These are phyloP conservation scores for Clitopilus hobsonii DNA, from an alignment of 768 basidiomycete genomes.

Conservation along the genomic window DNA sequence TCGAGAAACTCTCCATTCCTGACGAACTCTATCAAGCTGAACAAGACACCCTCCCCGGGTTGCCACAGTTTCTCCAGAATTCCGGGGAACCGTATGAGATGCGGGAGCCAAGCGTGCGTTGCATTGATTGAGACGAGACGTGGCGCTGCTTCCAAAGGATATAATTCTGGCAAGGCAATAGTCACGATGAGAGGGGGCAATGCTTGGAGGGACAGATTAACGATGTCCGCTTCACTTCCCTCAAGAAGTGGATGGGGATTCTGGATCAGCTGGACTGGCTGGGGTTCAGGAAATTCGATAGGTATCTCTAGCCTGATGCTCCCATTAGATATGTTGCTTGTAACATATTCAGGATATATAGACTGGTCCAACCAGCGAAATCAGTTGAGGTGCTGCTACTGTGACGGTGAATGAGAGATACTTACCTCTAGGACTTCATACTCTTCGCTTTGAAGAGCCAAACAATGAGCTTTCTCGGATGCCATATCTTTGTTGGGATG, in stretches of 20 bases:
- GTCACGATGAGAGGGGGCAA: slow-evolving; percentile 64
- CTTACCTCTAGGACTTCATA: slow-evolving; percentile 58
- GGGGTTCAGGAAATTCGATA: slow-evolving; percentile 48
- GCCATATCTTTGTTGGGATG: neutral
- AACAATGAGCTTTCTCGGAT: neutral
- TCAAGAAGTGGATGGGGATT: no score
- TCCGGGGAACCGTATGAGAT: slow-evolving; percentile 28
- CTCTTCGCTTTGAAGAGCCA: slow-evolving; percentile 47
- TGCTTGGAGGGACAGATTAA: slow-evolving; percentile 33
- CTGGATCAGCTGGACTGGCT: slow-evolving; percentile 28
- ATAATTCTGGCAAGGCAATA: slow-evolving; percentile 45
- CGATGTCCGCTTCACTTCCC: no score
- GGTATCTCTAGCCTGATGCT: slow-evolving; percentile 59
- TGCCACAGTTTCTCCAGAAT: slow-evolving; percentile 56
- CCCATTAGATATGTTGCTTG: slow-evolving; percentile 32
- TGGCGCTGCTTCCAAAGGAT: slow-evolving; percentile 54
- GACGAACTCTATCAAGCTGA: slow-evolving; percentile 69
- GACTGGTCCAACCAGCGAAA: slow-evolving; percentile 36
- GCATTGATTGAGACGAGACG: slow-evolving; percentile 49
- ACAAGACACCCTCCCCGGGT: slow-evolving; percentile 56
- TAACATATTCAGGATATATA: slow-evolving; percentile 73
- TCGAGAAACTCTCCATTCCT: slow-evolving; percentile 61
- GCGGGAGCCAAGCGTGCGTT: slow-evolving; percentile 56
- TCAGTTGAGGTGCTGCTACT: neutral
- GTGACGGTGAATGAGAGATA: neutral